Conservation (phyloP, 768 basidiomycete species). For the Chalciporus pseudorubinellus region DNA sequence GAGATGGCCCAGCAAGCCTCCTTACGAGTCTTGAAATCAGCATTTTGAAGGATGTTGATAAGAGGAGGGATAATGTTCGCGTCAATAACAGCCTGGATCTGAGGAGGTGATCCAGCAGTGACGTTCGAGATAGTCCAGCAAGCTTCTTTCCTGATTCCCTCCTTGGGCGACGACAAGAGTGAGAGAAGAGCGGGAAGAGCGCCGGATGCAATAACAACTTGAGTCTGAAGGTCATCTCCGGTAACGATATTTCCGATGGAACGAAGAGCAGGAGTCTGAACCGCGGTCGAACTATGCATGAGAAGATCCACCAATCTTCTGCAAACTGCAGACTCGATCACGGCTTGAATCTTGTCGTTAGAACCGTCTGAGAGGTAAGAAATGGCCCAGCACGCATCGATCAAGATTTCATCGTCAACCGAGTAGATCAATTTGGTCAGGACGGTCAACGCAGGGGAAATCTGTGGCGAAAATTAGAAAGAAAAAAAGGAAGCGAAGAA, state of each 20-base stretch:
- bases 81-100: conserved; percentile 97
- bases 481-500: conserved; percentile 3
- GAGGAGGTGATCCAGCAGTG: conserved; percentile 94
- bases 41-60: conserved; percentile 95
- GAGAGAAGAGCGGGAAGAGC: conserved; percentile 93
- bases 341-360: conserved; percentile 99
- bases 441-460: conserved; percentile 94
- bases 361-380: conserved; percentile 98
- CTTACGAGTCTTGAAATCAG: conserved; percentile 99
- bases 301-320: conserved; percentile 95
- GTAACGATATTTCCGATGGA: conserved; percentile 99
- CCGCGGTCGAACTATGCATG: conserved; percentile 91
- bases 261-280: conserved; percentile 96
- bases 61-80: conserved; percentile 98
- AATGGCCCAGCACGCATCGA: conserved; percentile 99
- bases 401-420: conserved; percentile 97
- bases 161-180: conserved; percentile 93
- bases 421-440: conserved; percentile 98
- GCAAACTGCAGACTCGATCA: conserved; percentile 97
- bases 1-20: conserved; percentile 99
- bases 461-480: conserved; percentile 49
- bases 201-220: conserved; percentile 97
- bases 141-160: conserved; percentile 98
- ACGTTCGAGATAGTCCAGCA: conserved; percentile 99
- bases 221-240: conserved; percentile 98